A percentile compares a stretch with the other conserved stretches of the same genome.
These are phyloP conservation scores for Sphaerulina vaccinii DNA, from an alignment of 2,329 filamentous ascomycete species.

Conservation along the genomic window DNA sequence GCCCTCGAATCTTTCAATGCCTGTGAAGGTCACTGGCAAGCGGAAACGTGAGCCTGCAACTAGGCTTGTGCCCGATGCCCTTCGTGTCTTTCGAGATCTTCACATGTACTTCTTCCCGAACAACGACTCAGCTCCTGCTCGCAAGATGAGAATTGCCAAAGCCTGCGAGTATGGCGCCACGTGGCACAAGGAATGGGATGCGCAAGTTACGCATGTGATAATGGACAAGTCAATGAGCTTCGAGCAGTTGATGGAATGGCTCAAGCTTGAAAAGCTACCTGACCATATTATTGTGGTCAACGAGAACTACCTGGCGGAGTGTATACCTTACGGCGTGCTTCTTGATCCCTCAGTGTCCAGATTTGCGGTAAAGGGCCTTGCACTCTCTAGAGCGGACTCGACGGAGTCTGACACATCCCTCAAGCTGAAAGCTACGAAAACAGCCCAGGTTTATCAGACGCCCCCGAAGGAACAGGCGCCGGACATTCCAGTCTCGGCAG, in stretches of 20 bases:
- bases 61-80: constrained; percentile 28
- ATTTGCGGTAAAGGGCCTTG: constrained; percentile 52
- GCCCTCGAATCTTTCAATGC: background rate
- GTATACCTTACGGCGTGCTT: constrained; percentile 41
- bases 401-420: constrained; percentile 41
- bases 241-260: constrained; percentile 59
- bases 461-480: constrained; percentile 29
- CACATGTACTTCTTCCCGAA: constrained; percentile 71
- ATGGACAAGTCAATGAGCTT: constrained; percentile 69
- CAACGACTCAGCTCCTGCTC: constrained; percentile 65
- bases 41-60: constrained; percentile 30
- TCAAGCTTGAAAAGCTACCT: constrained; percentile 52
- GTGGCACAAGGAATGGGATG: constrained; percentile 61
- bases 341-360: constrained; percentile 56
- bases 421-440: constrained; percentile 50
- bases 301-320: constrained; percentile 47
- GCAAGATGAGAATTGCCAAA: constrained; percentile 71
- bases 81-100: constrained; percentile 33
- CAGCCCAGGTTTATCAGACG: constrained; percentile 37
- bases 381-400: constrained; percentile 15
- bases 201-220: constrained; percentile 71
- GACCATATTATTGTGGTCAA: constrained; percentile 52
- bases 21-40: constrained; percentile 25
- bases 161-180: constrained; percentile 71
- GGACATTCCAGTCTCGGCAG: background rate